Conservation (phyloP, 768 basidiomycete genomes). For the Phlebiopsis gigantea region DNA sequence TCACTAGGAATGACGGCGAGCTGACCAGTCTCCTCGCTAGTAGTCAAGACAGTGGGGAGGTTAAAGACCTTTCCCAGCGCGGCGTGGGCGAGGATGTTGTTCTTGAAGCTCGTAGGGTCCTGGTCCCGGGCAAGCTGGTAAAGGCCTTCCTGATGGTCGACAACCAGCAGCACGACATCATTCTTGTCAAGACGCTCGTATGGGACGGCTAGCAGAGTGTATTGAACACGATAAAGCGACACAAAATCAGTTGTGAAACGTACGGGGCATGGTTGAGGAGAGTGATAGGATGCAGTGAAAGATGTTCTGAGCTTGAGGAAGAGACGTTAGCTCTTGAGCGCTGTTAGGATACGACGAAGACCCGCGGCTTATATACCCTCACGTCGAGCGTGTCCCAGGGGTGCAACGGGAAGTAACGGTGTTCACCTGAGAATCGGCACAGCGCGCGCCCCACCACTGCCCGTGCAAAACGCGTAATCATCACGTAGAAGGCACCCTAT, state of each 20-base stretch:
- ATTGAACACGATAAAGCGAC: background rate
- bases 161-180: constrained; percentile 36
- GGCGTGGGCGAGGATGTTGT: constrained; percentile 44
- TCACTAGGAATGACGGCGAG: no score
- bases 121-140: constrained; percentile 42
- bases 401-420: background rate
- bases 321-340: background rate
- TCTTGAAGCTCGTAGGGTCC: constrained; percentile 33
- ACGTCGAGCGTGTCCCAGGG: background rate
- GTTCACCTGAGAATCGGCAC: background rate
- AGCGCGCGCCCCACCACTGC: no score
- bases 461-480: no score
- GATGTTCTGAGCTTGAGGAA: background rate
- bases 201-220: constrained; percentile 13
- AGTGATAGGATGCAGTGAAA: background rate
- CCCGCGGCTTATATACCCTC: background rate
- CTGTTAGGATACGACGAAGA: background rate
- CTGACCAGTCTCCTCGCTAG: constrained; percentile 38
- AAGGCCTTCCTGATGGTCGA: constrained; percentile 46
- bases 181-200: constrained; percentile 41
- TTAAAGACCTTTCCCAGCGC: constrained; percentile 39
- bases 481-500: no score
- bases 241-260: background rate
- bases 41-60: constrained; percentile 42
- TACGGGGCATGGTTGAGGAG: background rate